Percentiles rank a stretch among this genome's conserved stretches.
Evolutionary conservation across 306 rosid species (phyloP).

Genomic region (Cajanus cajan): DNA sequence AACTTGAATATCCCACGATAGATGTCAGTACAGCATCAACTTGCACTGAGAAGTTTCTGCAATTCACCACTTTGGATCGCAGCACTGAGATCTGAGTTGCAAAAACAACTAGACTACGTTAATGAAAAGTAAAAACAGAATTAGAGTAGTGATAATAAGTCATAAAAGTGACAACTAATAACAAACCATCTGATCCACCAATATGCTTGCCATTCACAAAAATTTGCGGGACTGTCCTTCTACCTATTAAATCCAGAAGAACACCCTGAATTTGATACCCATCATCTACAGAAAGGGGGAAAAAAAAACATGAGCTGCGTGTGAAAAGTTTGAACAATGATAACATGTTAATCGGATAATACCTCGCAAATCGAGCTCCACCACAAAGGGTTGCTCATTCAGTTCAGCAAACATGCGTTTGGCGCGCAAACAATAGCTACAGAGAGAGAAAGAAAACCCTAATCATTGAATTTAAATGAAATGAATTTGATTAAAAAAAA

Average conservation of each 20-base stretch:
- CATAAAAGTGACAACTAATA: not conserved
- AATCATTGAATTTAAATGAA: not conserved
- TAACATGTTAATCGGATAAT: not conserved
- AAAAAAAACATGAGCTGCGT: not conserved
- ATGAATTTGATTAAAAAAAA: not conserved
- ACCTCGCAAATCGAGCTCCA: slow-evolving; percentile 94
- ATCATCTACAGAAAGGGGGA: slow-evolving; percentile 60
- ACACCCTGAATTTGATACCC: slow-evolving; percentile 72
- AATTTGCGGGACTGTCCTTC: slow-evolving; percentile 82
- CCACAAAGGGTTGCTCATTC: slow-evolving; percentile 67
- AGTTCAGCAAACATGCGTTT: slow-evolving; percentile 69
- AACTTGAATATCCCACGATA: not conserved
- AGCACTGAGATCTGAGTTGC: slow-evolving; percentile 61
- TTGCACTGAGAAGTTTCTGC: slow-evolving; percentile 69
- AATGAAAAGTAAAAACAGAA: not conserved
- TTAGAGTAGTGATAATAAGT: not conserved
- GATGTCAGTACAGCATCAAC: slow-evolving; percentile 39
- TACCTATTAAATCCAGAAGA: slow-evolving; percentile 75
- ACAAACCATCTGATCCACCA: slow-evolving; percentile 91
- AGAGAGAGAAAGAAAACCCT: slow-evolving; percentile 20
- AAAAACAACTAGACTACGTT: not conserved
- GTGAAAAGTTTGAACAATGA: not conserved
- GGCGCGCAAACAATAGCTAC: slow-evolving; percentile 76
- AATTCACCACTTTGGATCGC: slow-evolving; percentile 72
- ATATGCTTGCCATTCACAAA: slow-evolving; percentile 89